Evolutionary conservation across 2,329 filamentous ascomycete genomes (phyloP).

Genomic region (Epichloe aotearoae): DNA sequence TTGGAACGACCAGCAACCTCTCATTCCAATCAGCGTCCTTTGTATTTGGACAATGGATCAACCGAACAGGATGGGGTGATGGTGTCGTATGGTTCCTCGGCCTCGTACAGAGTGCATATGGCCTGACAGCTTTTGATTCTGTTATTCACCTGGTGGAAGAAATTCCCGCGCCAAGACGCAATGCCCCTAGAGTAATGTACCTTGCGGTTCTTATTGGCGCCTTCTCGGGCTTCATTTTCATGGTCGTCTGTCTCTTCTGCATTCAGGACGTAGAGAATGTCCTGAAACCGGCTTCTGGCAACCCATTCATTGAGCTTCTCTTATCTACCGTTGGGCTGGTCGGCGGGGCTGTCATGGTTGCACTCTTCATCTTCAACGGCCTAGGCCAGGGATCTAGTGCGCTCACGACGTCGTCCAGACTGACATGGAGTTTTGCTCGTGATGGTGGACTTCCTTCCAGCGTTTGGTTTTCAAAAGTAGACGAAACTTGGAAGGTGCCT

Average conservation of each 20-base stretch:
- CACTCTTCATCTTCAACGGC: slow-evolving; percentile 42
- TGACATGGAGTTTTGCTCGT: slow-evolving; percentile 42
- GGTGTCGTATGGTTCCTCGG: slow-evolving; percentile 46
- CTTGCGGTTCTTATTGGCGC: slow-evolving; percentile 36
- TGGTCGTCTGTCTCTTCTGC: slow-evolving; percentile 37
- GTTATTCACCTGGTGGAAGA: slow-evolving; percentile 47
- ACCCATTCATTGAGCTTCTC: slow-evolving; percentile 37
- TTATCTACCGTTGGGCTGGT: slow-evolving; percentile 20
- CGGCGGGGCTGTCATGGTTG: slow-evolving; percentile 31
- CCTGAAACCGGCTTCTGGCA: slow-evolving; percentile 23
- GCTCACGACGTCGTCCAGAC: slow-evolving; percentile 35
- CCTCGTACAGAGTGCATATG: slow-evolving; percentile 43
- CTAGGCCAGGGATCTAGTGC: slow-evolving; percentile 38
- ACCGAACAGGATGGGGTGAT: slow-evolving; percentile 35
- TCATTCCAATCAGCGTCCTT: slow-evolving; percentile 35
- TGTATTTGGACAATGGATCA: slow-evolving; percentile 36
- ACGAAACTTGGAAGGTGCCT: slow-evolving; percentile 37
- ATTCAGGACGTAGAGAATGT: slow-evolving; percentile 32
- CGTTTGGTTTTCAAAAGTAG: slow-evolving; percentile 27
- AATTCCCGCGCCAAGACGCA: slow-evolving; percentile 36
- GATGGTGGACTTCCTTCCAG: slow-evolving; percentile 36
- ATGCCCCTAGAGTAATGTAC: slow-evolving; percentile 38
- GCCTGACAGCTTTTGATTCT: slow-evolving; percentile 41
- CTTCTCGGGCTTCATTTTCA: slow-evolving; percentile 36
- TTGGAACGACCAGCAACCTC: slow-evolving; percentile 30